Percentiles rank a stretch among this genome's conserved stretches.
Conservation (phyloP, 2,329 filamentous ascomycete genomes). For the Neurospora sp. region DNA sequence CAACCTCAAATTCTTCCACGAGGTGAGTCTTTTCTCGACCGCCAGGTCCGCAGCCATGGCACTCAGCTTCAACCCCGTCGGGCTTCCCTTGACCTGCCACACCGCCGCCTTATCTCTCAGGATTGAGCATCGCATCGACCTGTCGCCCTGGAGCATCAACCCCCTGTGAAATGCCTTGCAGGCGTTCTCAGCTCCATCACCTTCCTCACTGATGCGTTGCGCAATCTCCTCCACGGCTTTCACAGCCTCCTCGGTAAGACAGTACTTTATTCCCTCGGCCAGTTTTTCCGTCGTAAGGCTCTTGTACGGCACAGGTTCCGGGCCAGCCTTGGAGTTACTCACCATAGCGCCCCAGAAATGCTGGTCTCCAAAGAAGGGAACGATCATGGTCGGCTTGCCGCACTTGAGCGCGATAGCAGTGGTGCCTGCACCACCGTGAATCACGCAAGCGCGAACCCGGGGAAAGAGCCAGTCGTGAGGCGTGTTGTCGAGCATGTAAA, state of each 20-base stretch:
- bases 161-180: constrained; percentile 56
- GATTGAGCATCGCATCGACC: constrained; percentile 55
- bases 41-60: constrained; percentile 56
- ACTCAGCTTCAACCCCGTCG: constrained; percentile 48
- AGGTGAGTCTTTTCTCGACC: constrained; percentile 48
- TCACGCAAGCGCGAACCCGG: constrained; percentile 53
- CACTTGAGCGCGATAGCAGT: constrained; percentile 65
- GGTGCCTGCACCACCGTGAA: constrained; percentile 70
- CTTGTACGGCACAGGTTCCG: constrained; percentile 59
- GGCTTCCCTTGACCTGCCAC: constrained; percentile 49
- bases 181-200: constrained; percentile 61
- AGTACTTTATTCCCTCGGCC: constrained; percentile 60
- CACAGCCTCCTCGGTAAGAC: constrained; percentile 50
- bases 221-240: constrained; percentile 50
- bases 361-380: constrained; percentile 74
- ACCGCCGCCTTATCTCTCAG: constrained; percentile 52
- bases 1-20: constrained; percentile 53
- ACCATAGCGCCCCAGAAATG: constrained; percentile 70
- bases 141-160: constrained; percentile 39
- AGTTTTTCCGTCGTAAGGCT: constrained; percentile 51
- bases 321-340: constrained; percentile 51
- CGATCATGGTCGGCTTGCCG: constrained; percentile 62
- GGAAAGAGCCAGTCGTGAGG: constrained; percentile 73
- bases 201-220: constrained; percentile 47
- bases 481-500: constrained; percentile 64